Evolutionary conservation across 2,329 filamentous ascomycete genomes (phyloP), one percentile per base, ranked within the genome.

Genomic region (Ophidiomyces ophidiicola): DNA sequence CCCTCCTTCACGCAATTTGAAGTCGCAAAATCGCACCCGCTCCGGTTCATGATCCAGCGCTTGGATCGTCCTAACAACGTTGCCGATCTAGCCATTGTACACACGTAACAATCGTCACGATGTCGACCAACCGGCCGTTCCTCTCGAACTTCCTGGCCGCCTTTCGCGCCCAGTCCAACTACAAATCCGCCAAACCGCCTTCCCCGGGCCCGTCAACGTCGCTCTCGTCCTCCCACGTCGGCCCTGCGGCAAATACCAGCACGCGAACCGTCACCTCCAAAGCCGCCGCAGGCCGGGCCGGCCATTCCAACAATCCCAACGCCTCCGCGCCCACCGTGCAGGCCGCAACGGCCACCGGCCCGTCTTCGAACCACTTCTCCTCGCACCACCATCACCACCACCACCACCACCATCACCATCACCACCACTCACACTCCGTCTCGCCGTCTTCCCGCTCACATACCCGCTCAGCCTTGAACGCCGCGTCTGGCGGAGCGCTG

Each of bases 51-150:
- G 7, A 10, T 8, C 3, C 8, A 28, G 11, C 11, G 7, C 11
- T 28, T 28, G 25, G 14, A 28, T n/a, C 25, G 3, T 28, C 25
- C 8, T 28, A n/a, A 14, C 25, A 28, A 10, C 25, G 8, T n/a
- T n/a, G n/a, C n/a, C n/a, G n/a, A n/a, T n/a, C n/a, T n/a, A n/a
- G n/a, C n/a, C n/a, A n/a, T n/a, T n/a, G n/a, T n/a, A 28, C 24
- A 12, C 12, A 28, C 24, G 24, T 10, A 28, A 12, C 12, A 28
- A 10, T 28, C 31, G 8, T 14, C 23, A 25, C 43, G 50, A 79
- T 79, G 75, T 71, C 74, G 2, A 77, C 72, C 47, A 78, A 80
- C 61, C 63, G 75, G 42, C 76, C 70, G 33, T 80, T 80, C 61
- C 68, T 81, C 50, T 69, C 74, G 48, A 76, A 75, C 63, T 78